Conservation (phyloP, 257 asterid genomes). For the Solanum arcanum region DNA sequence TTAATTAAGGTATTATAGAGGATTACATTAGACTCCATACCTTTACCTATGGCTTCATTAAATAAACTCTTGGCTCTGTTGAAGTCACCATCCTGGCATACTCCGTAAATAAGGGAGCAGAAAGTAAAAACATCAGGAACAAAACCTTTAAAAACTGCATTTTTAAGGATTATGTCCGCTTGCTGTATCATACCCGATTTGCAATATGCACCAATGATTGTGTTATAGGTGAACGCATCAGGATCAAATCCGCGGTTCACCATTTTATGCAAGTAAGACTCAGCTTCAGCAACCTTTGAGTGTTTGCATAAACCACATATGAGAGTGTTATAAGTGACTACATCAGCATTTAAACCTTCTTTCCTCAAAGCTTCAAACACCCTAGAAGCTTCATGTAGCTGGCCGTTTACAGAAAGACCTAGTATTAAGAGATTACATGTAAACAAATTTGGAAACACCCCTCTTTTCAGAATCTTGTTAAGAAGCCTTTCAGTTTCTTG, state of each 20-base stretch:
- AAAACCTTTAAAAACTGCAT: slow-evolving; percentile 63
- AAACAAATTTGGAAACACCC: slow-evolving; percentile 61
- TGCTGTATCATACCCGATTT: slow-evolving; percentile 50
- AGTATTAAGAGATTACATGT: slow-evolving; percentile 70
- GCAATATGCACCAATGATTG: slow-evolving; percentile 73
- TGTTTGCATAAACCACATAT: slow-evolving; percentile 75
- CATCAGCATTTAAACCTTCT: slow-evolving; percentile 57
- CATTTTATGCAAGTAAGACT: slow-evolving; percentile 64
- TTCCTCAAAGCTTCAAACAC: slow-evolving; percentile 26
- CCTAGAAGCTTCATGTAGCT: slow-evolving; percentile 49
- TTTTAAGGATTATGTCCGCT: slow-evolving; percentile 53
- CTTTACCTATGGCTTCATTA: slow-evolving; percentile 41
- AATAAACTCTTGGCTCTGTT: slow-evolving; percentile 51
- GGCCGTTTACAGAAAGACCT: slow-evolving; percentile 68
- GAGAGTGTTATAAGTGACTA: slow-evolving; percentile 74
- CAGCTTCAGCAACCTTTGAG: slow-evolving; percentile 66
- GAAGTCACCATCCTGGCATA: slow-evolving; percentile 61
- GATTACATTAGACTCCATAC: slow-evolving; percentile 41
- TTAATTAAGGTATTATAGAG: slow-evolving; percentile 61
- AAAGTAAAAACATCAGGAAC: slow-evolving; percentile 76
- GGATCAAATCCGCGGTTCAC: slow-evolving; percentile 61
- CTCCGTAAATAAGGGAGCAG: slow-evolving; percentile 58
- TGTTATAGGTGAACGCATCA: slow-evolving; percentile 74
- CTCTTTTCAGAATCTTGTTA: slow-evolving; percentile 72
- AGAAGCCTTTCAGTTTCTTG: slow-evolving; percentile 64